Evolutionary conservation across 495 filamentous ascomycete genomes (phyloP).

Genomic region (Chaetomium tenue): DNA sequence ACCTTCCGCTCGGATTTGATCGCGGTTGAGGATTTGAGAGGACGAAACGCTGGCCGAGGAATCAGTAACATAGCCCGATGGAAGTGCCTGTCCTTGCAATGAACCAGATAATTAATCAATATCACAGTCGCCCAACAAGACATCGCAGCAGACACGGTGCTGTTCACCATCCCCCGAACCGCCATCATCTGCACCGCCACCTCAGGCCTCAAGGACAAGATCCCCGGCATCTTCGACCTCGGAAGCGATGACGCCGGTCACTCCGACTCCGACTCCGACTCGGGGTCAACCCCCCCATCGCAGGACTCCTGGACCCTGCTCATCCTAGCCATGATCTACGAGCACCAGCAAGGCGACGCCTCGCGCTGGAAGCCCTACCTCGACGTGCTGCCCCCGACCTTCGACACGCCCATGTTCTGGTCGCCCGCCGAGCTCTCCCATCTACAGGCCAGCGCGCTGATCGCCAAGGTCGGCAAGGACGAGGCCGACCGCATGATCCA

Average conservation of each 20-base stretch:
- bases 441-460: constrained; percentile 74
- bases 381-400: constrained; percentile 69
- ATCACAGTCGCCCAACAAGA: constrained; percentile 44
- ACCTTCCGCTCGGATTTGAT: constrained; percentile 46
- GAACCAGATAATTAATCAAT: neutral
- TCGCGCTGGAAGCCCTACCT: constrained; percentile 82
- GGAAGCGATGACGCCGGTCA: constrained; percentile 27
- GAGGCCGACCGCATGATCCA: constrained; percentile 68
- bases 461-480: constrained; percentile 72
- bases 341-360: constrained; percentile 58
- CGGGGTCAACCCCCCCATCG: constrained; percentile 26
- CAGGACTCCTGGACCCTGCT: constrained; percentile 53
- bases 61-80: constrained; percentile 37
- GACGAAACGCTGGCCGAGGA: constrained; percentile 42
- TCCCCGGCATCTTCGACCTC: constrained; percentile 41
- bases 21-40: constrained; percentile 44
- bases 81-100: neutral
- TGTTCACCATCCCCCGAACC: constrained; percentile 50
- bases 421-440: constrained; percentile 63
- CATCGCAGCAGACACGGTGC: constrained; percentile 44
- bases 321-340: constrained; percentile 78
- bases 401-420: constrained; percentile 95
- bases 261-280: constrained; percentile 31
- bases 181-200: constrained; percentile 47
- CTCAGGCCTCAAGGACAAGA: constrained; percentile 37